phyloP scores from a whole-genome alignment of 306 rosid species.

The Ochetophila trinervis region DNA sequence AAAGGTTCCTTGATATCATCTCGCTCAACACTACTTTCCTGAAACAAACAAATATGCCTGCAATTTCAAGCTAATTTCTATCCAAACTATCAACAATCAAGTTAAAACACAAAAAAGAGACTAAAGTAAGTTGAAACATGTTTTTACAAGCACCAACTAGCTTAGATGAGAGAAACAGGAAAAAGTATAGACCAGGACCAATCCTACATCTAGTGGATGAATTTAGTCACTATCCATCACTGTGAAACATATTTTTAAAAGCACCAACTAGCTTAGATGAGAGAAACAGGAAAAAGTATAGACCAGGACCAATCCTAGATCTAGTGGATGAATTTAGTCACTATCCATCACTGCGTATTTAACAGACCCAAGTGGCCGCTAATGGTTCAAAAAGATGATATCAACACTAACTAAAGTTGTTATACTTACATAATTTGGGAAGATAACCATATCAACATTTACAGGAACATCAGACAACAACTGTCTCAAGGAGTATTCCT shows the following conservation, averaged over 20 bases:
- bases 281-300: background rate
- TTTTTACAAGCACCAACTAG: background rate
- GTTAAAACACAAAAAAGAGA: constrained; percentile 4
- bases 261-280: background rate
- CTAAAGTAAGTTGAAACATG: background rate
- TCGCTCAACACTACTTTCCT: constrained; percentile 94
- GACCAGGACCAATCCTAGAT: background rate
- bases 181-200: background rate
- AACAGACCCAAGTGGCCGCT: background rate
- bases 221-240: background rate
- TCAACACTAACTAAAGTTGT: constrained; percentile 17
- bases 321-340: background rate
- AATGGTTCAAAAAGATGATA: background rate
- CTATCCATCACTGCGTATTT: background rate
- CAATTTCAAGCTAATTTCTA: constrained; percentile 15
- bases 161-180: too few relatives aligned
- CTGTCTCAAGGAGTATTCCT: constrained; percentile 82
- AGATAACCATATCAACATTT: constrained; percentile 86
- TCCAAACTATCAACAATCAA: background rate
- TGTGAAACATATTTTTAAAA: background rate
- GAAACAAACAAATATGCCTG: constrained; percentile 33
- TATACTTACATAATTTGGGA: constrained; percentile 88
- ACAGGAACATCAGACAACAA: constrained; percentile 79
- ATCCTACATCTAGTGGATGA: background rate
- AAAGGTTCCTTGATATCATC: constrained; percentile 92